Percentiles rank a stretch among this genome's conserved stretches.
phyloP scores from a whole-genome alignment of 2,329 filamentous ascomycete species.

The Epichloe festucae region DNA sequence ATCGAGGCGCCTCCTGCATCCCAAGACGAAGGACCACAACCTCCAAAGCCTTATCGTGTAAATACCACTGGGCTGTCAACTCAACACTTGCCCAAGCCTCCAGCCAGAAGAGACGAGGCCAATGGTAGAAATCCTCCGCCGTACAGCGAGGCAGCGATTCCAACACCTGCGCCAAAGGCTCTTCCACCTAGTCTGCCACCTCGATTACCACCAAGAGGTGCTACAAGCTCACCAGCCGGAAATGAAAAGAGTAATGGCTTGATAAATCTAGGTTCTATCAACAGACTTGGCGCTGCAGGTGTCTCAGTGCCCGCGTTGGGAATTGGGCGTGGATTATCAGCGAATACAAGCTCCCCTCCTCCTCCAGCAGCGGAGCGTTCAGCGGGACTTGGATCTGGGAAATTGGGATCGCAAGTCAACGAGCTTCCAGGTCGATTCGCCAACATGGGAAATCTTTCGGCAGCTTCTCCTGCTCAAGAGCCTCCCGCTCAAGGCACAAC shows the following conservation, averaged over 20 bases:
- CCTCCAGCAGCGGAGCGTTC: conserved; percentile 14
- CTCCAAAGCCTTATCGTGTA: conserved; percentile 52
- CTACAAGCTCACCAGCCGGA: conserved; percentile 6
- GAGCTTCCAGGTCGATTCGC: conserved; percentile 59
- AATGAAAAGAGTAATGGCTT: not conserved
- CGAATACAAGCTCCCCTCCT: conserved; percentile 15
- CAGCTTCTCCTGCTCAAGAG: conserved; percentile 10
- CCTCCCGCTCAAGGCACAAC: conserved; percentile 39
- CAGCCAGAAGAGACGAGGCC: conserved; percentile 36
- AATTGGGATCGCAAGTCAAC: conserved; percentile 34
- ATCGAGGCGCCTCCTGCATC: conserved; percentile 1
- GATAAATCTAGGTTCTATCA: conserved; percentile 46
- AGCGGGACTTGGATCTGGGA: conserved; percentile 7
- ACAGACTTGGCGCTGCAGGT: conserved; percentile 58
- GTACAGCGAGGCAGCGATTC: conserved; percentile 13
- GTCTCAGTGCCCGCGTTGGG: conserved; percentile 67
- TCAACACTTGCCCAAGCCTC: conserved; percentile 57
- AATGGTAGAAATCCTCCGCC: conserved; percentile 19
- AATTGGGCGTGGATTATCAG: conserved; percentile 39
- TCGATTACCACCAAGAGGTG: conserved; percentile 16
- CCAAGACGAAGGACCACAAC: conserved; percentile 23
- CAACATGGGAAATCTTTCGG: conserved; percentile 29
- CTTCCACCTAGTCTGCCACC: conserved; percentile 45
- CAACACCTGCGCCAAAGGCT: not conserved
- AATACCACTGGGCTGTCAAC: conserved; percentile 63